phyloP scores from a whole-genome alignment of 768 basidiomycete genomes.

The Sporobolomyces roseus region DNA sequence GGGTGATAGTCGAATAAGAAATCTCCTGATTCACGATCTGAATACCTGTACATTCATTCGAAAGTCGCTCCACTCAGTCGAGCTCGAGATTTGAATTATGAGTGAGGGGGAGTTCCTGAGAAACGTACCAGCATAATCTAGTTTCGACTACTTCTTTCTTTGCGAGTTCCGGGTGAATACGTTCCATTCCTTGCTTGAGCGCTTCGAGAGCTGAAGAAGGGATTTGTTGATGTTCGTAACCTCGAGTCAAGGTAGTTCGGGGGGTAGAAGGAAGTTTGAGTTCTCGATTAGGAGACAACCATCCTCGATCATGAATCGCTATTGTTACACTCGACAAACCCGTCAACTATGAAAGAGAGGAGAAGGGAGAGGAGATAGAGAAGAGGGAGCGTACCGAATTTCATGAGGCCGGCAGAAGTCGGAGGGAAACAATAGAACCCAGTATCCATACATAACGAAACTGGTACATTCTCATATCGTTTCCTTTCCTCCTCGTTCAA shows the following conservation, averaged over 20 bases:
- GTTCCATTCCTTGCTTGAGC: constrained; percentile 57
- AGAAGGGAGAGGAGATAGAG: not conserved
- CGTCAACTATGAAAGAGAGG: not conserved
- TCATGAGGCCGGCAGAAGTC: constrained; percentile 55
- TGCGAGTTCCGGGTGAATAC: constrained; percentile 72
- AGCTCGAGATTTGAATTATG: not conserved
- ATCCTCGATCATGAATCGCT: constrained; percentile 71
- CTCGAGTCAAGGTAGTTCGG: constrained; percentile 45
- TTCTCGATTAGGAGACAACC: constrained; percentile 55
- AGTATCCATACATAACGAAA: constrained; percentile 33
- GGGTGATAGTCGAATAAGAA: constrained; percentile 82
- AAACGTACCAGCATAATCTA: constrained; percentile 76
- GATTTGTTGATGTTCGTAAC: constrained; percentile 48
- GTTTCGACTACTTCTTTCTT: constrained; percentile 67
- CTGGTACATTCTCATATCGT: constrained; percentile 25
- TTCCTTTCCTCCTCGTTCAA: constrained; percentile 33
- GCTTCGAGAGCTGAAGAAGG: constrained; percentile 58
- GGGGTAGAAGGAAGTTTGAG: constrained; percentile 21
- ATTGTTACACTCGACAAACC: not conserved
- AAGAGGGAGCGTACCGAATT: constrained; percentile 51
- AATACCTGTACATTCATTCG: constrained; percentile 63
- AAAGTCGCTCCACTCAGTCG: not conserved
- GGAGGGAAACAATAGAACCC: constrained; percentile 35
- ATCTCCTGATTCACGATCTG: constrained; percentile 76
- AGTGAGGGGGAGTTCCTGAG: not conserved